Conservation (phyloP, 257 asterid species). For the Solanum raphanifolium region DNA sequence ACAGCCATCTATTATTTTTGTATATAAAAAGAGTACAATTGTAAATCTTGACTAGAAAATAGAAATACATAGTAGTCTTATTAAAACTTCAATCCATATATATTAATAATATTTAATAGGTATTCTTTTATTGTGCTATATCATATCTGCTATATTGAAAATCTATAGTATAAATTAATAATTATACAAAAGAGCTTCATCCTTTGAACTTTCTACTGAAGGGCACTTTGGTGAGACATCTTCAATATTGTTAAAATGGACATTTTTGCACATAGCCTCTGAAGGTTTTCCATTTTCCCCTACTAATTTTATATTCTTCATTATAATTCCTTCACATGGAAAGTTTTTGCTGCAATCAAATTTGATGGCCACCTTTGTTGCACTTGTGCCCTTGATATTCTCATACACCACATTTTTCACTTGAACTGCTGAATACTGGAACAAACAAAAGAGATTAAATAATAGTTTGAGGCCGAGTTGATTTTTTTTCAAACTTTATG, state of each 20-base stretch:
- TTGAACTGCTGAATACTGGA: slow-evolving; percentile 51
- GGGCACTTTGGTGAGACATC: slow-evolving; percentile 51
- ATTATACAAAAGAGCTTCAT: background rate
- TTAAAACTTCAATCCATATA: background rate
- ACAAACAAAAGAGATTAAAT: background rate
- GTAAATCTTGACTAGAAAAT: background rate
- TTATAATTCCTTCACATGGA: slow-evolving; percentile 54
- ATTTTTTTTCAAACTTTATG: background rate
- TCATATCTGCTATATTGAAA: background rate
- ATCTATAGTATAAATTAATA: background rate
- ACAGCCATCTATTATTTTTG: background rate
- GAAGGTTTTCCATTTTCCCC: slow-evolving; percentile 3
- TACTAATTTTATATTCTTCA: slow-evolving; percentile 44
- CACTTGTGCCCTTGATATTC: slow-evolving; percentile 65
- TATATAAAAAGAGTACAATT: background rate
- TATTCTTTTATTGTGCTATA: background rate
- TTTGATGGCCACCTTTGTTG: slow-evolving; percentile 35
- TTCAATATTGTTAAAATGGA: slow-evolving; percentile 21
- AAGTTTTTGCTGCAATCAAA: slow-evolving; percentile 44
- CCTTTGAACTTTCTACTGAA: background rate
- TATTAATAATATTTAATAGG: background rate
- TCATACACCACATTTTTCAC: slow-evolving; percentile 43
- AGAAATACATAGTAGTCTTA: background rate
- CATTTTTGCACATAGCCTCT: slow-evolving; percentile 48
- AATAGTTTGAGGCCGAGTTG: background rate